Conservation (phyloP, 139 green algal species). For the Chlorella sp. region DNA sequence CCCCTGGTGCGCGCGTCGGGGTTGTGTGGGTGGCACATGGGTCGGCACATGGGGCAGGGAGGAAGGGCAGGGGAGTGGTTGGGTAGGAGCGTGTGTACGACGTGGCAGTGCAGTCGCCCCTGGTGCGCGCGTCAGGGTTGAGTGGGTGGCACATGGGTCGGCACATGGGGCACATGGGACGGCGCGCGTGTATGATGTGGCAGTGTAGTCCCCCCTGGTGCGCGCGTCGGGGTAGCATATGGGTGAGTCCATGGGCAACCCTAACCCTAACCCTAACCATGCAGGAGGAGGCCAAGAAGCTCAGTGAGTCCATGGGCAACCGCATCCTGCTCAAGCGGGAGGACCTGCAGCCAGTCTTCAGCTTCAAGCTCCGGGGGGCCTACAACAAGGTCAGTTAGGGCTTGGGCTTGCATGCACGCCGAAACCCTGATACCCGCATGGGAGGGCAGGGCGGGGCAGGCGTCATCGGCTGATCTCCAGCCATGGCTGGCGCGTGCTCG, state of each 20-base stretch:
- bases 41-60: too few relatives aligned
- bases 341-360: slow-evolving; percentile 93
- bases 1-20: background rate
- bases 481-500: too few relatives aligned
- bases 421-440: slow-evolving; percentile 42
- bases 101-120: background rate
- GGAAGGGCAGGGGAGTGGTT: too few relatives aligned
- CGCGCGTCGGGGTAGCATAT: background rate
- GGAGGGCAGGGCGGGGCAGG: too few relatives aligned
- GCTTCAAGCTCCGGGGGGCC: slow-evolving; percentile 85
- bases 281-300: slow-evolving; percentile 57
- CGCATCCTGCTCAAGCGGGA: slow-evolving; percentile 90
- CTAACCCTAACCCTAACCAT: background rate
- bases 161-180: too few relatives aligned
- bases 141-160: too few relatives aligned
- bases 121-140: too few relatives aligned
- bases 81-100: slow-evolving; percentile 1
- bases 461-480: too few relatives aligned
- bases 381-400: slow-evolving; percentile 34
- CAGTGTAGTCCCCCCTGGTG: slow-evolving; percentile 30
- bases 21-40: background rate
- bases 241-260: too few relatives aligned
- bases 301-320: slow-evolving; percentile 68
- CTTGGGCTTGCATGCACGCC: background rate
- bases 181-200: slow-evolving; percentile 93